phyloP scores from a whole-genome alignment of 257 asterid genomes.

The Thymus quinquecostatus region DNA sequence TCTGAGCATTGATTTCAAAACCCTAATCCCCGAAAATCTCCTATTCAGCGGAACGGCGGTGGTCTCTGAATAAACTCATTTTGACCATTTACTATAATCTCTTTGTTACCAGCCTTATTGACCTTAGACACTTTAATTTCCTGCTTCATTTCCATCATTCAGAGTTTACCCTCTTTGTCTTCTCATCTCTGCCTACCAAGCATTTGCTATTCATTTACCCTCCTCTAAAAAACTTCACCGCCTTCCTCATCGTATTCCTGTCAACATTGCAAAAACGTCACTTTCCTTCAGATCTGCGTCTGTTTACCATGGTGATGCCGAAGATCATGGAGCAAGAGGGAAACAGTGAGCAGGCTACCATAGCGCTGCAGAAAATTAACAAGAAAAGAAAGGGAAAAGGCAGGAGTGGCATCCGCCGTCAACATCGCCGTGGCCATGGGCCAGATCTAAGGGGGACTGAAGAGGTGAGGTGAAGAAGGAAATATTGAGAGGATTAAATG shows the following conservation, averaged over 20 bases:
- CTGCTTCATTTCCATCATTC: background rate
- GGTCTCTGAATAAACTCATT: constrained; percentile 18
- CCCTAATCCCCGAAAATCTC: constrained; percentile 22
- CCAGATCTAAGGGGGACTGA: background rate
- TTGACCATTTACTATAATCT: background rate
- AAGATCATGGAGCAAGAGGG: background rate
- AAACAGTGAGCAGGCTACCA: constrained; percentile 10
- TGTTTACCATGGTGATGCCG: constrained; percentile 16
- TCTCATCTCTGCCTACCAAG: background rate
- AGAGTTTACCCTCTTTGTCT: background rate
- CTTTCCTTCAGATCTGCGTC: constrained; percentile 22
- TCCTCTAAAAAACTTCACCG: background rate
- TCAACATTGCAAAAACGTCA: constrained; percentile 9
- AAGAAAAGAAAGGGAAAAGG: background rate
- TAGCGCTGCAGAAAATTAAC: background rate
- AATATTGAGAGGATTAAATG: constrained; percentile 2
- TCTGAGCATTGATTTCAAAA: constrained; percentile 20
- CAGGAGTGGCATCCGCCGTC: constrained; percentile 5
- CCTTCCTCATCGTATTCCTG: constrained; percentile 5
- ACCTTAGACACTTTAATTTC: background rate
- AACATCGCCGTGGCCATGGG: background rate
- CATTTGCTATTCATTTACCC: background rate
- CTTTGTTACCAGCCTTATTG: background rate
- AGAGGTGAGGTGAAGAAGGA: constrained; percentile 22
- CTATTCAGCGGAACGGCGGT: constrained; percentile 24